Evolutionary conservation across 225 moss, liverwort and hornwort genomes (phyloP), one percentile per base, ranked within the genome.

Genomic region (Climacium dendroides): DNA sequence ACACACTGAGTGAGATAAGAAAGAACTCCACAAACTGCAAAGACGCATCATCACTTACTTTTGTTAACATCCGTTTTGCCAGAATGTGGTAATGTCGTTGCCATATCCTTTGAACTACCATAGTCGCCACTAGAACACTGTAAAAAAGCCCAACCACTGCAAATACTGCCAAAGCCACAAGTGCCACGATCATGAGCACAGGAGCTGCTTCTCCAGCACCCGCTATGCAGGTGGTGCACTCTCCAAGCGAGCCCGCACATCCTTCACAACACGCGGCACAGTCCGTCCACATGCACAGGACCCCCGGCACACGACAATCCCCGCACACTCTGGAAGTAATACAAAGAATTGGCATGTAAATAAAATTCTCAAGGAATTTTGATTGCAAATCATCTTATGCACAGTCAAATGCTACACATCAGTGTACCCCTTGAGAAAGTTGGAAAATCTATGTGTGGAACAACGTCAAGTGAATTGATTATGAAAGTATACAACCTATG

Each of bases 51-150:
- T 79, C 37, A 84, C 86, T 90, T 88, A 89, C 94, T 90, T 95
- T 95, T 16, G 94, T 93, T 83, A 95, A 81, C 89, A 95, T 92
- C 79, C 92, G 91, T 85, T 95, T 95, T 7, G 95, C 93, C 63
- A 95, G 84, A 65, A 95, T 95, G 84, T 95, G 94, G 84, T 95
- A 95, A 81, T 95, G 95, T 35, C 93, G 92, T 86, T 95, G 95
- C 95, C 95, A 94, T 86, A 95, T 95, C 87, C 95, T 93, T 92
- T 95, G 95, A 79, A 91, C 95, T 48, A 93, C 93, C 95, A 94
- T 94, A 41, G 94, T 92, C 65, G 94, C 90, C 85, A 92, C 92
- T 79, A 94, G 91, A 16, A 92, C 94, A 86, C 92, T 94, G 83
- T 94, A 94, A 57, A 94, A 94, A 60, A 94, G 89, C 41, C 94